Evolutionary conservation across 2,329 filamentous ascomycete genomes (phyloP).

Genomic region (Nemania abortiva): DNA sequence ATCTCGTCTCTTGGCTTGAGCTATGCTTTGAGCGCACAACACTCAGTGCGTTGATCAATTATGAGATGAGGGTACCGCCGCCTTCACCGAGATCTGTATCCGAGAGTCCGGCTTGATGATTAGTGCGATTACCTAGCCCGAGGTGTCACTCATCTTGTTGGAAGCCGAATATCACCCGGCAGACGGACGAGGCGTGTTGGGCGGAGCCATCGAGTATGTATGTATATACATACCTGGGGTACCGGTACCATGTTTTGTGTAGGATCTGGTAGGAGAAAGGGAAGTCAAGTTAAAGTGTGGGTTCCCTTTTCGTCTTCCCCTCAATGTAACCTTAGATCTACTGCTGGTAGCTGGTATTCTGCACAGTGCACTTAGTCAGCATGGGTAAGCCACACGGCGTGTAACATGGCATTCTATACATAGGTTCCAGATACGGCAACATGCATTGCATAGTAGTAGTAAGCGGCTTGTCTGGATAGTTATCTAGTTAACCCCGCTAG

Average conservation of each 20-base stretch:
- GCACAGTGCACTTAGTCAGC: neutral
- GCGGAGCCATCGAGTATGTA: neutral
- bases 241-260: neutral
- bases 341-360: no score
- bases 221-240: neutral
- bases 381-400: neutral
- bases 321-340: constrained; percentile 18
- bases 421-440: neutral
- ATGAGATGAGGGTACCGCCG: neutral
- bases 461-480: constrained; percentile 1
- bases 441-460: neutral
- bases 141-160: neutral
- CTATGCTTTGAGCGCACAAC: neutral
- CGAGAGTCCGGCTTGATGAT: neutral
- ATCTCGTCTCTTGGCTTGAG: neutral
- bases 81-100: neutral
- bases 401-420: no score
- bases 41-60: neutral
- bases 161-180: neutral
- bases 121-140: neutral
- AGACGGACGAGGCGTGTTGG: neutral
- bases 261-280: neutral
- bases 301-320: neutral
- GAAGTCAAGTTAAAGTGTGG: constrained; percentile 16
- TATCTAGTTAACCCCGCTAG: neutral